Evolutionary conservation across 148 eudicot species (phyloP).

Genomic region (Persicaria tinctoria): DNA sequence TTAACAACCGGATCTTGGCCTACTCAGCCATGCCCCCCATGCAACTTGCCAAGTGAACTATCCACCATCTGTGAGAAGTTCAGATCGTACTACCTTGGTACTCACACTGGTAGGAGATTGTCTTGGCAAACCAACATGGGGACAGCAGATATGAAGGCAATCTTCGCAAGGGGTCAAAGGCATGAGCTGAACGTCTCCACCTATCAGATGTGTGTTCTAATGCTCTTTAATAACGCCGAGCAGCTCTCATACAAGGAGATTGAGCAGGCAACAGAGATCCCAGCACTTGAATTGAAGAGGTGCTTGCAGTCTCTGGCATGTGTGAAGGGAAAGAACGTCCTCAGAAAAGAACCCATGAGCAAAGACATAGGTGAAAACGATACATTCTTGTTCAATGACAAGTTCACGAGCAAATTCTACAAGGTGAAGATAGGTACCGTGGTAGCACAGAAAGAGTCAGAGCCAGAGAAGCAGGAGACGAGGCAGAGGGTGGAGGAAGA

Average conservation of each 20-base stretch:
- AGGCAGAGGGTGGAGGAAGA: slow-evolving; percentile 85
- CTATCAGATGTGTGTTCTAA: slow-evolving; percentile 76
- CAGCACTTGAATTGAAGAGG: slow-evolving; percentile 60
- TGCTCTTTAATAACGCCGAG: slow-evolving; percentile 75
- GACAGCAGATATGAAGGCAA: slow-evolving; percentile 70
- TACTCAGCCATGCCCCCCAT: slow-evolving; percentile 62
- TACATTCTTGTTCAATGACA: slow-evolving; percentile 58
- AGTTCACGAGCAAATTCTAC: slow-evolving; percentile 66
- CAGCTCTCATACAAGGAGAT: slow-evolving; percentile 62
- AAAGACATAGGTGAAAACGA: slow-evolving; percentile 71
- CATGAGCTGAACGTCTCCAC: slow-evolving; percentile 87
- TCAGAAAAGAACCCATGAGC: slow-evolving; percentile 78
- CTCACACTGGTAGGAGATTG: slow-evolving; percentile 72
- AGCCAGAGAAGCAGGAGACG: slow-evolving; percentile 85
- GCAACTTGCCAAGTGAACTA: slow-evolving; percentile 75
- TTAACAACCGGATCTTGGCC: slow-evolving; percentile 93
- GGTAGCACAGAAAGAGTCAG: slow-evolving; percentile 85
- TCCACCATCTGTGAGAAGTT: slow-evolving; percentile 72
- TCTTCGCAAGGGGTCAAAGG: slow-evolving; percentile 70
- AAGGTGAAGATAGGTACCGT: slow-evolving; percentile 88
- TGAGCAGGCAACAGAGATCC: slow-evolving; percentile 80
- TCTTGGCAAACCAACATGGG: slow-evolving; percentile 94
- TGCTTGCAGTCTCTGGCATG: slow-evolving; percentile 77
- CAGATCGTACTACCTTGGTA: slow-evolving; percentile 74
- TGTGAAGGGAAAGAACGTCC: slow-evolving; percentile 79